Evolutionary conservation across 1,284 basidiomycete species (phyloP), one percentile per base, ranked within the genome.

Genomic region (Xerocomus minutiporus): DNA sequence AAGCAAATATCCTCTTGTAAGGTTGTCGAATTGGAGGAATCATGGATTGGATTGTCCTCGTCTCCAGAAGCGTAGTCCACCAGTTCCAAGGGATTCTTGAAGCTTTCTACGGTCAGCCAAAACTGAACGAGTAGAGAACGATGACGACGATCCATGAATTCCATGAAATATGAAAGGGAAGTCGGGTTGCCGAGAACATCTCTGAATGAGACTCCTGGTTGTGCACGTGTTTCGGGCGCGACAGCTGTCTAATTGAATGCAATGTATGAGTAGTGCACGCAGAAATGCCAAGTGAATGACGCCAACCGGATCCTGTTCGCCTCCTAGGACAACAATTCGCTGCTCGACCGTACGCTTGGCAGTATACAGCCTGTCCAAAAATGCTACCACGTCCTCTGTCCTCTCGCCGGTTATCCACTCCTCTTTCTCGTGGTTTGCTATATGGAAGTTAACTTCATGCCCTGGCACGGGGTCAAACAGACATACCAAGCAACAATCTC

Each of bases 31-130:
- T 76, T 77, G 5, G 80, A 75, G n/a, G 76, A 69, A 53, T 81
- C 79, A 45, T 83, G 77, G n/a, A 85, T 75, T 5, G 77, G 73
- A 52, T 84, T 81, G 51, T 87, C 87, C 51, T 83, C 83, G 17
- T 79, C 82, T 2, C 80, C 82, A 26, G 83, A 82, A 29, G 78
- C 81, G 5, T 87, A 87, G 60, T 91, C 88, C 5, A 88, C 78
- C 1, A 82, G 82, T 67, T 97, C 95, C 17, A 99, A 75, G 0
- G 96, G 96, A 60, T 96, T 92, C 72, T 97, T 98, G 79, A 98
- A 95, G 48, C 91, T 93, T 70, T 98, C 93, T 1, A 98, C 91
- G 0, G 93, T 91, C 3, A 98, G 77, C 96, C 96, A 98, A 71
- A 97, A 99, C 60, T 97, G 96, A 2, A 97, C 90, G 3, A 93